These are phyloP conservation scores for Hyphopichia khmerensis DNA, from an alignment of 1,139 yeast genomes.

Conservation along the genomic window DNA sequence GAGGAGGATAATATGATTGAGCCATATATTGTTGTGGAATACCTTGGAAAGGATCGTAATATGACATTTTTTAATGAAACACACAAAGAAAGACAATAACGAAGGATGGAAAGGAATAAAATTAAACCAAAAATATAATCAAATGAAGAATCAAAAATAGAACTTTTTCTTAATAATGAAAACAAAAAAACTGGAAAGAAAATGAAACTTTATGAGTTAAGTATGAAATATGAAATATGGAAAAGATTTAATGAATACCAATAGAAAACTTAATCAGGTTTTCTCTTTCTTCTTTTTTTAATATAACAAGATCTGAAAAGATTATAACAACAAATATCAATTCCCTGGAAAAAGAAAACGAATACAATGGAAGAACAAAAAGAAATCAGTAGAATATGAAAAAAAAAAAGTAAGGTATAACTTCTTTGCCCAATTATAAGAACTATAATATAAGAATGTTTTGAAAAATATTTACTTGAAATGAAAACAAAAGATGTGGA, in stretches of 20 bases:
- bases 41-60: conserved; percentile 46
- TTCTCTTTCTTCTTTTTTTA: no score
- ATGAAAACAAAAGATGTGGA: conserved; percentile 3
- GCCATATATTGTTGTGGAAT: conserved; percentile 37
- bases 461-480: conserved; percentile 4
- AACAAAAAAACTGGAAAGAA: not conserved
- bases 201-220: no score
- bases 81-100: no score
- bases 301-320: no score
- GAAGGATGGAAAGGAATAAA: no score
- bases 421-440: not conserved
- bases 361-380: not conserved
- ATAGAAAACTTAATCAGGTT: no score
- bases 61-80: conserved; percentile 29
- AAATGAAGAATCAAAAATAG: not conserved
- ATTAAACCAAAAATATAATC: not conserved
- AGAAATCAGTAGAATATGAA: no score
- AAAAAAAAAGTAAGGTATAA: not conserved
- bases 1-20: conserved; percentile 37
- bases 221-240: no score
- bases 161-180: not conserved
- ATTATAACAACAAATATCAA: no score
- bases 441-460: conserved; percentile 1
- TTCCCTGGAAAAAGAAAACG: not conserved
- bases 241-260: no score